Base-by-base conservation (phyloP, 192 early-diverging fungal species). In the Pilobolus umbonatus region DNA sequence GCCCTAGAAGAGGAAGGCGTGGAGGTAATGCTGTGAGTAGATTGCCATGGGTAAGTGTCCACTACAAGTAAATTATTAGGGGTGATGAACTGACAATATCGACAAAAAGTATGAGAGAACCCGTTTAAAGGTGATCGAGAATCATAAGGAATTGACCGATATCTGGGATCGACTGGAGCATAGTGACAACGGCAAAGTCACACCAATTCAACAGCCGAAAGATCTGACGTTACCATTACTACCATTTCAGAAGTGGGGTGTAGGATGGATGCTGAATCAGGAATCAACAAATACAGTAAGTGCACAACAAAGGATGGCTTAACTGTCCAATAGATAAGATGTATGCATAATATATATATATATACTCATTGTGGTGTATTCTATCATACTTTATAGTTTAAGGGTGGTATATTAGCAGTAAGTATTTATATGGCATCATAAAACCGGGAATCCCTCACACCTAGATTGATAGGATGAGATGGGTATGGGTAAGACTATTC, bases 401-500 rank as follows among this genome's bases (percentile, higher is more conserved):
- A 77, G 38, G 88, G 91, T n/a, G 90, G 90, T 3, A 88, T 90
- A 15, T 71, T 88, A 25, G 86, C 85, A 24, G 78, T 80, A 68
- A 75, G 72, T 70, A 26, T 19, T 10, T 31, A 47, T n/a, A 39
- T 5, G 34, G 32, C 14, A 31, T 6, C 3, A 31, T n/a, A n/a
- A 26, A 14, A 0, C 12, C 3, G 12, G 11, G 31, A 30, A 52
- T 34, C 21, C 14, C 35, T 11, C 31, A 17, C 4, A 15, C 10
- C 21, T 22, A 5, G 14, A 24, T 36, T 42, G 1, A 53, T 68
- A 80, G 78, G 89, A 92, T 72, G 88, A 94, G 55, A 96, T 95
- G 92, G 92, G 92, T 22, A 89, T 89, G 89, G 89, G 91, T 46
- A 97, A 97, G 71, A 97, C 95, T 3, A 89, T 97, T 61, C 92